Evolutionary conservation across 306 rosid species (phyloP).

Genomic region (Cajanus cajan): DNA sequence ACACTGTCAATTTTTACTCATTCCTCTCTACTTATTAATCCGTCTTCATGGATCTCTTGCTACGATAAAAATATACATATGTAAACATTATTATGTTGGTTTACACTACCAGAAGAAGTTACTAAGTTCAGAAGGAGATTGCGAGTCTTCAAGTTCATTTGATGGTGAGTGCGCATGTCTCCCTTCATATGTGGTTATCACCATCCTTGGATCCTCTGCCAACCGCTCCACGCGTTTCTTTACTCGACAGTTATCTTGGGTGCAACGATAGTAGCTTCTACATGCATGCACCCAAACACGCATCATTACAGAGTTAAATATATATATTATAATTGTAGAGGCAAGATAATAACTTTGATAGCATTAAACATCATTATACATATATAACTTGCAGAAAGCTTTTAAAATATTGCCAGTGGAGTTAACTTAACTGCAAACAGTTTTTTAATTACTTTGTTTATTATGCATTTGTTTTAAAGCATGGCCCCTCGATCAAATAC

Average conservation of each 20-base stretch:
- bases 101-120: slow-evolving; percentile 75
- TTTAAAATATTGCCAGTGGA: background rate
- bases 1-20: slow-evolving; percentile 26
- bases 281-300: slow-evolving; percentile 9
- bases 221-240: slow-evolving; percentile 92
- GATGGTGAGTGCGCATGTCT: slow-evolving; percentile 91
- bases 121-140: slow-evolving; percentile 56
- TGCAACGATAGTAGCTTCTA: slow-evolving; percentile 97
- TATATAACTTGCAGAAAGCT: background rate
- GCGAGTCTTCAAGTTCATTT: slow-evolving; percentile 71
- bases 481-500: background rate
- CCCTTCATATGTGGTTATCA: slow-evolving; percentile 96
- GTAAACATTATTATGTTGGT: background rate
- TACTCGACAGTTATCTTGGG: slow-evolving; percentile 87
- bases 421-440: background rate
- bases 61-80: slow-evolving; percentile 15
- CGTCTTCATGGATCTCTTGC: slow-evolving; percentile 14
- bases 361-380: background rate
- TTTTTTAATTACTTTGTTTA: background rate
- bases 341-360: background rate
- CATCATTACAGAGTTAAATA: background rate
- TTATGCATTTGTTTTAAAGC: background rate
- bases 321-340: background rate
- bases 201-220: slow-evolving; percentile 98
- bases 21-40: background rate